These are phyloP conservation scores for Blastobotrys capitulatus DNA, from an alignment of 1,139 yeast genomes.

Conservation along the genomic window DNA sequence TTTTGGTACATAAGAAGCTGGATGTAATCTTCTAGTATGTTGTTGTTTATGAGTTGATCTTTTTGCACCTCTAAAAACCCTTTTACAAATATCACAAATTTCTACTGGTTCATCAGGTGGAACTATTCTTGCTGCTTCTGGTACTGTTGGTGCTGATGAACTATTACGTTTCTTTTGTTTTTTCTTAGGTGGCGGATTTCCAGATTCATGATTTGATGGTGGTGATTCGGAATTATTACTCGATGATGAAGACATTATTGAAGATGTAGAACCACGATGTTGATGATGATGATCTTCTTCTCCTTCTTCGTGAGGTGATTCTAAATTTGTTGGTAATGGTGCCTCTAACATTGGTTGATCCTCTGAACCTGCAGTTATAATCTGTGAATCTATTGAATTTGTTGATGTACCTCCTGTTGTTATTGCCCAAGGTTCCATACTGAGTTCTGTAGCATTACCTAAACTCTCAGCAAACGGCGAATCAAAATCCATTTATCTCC, in stretches of 20 bases:
- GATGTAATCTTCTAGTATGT: conserved; percentile 42
- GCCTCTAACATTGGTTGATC: conserved; percentile 16
- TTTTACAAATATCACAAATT: conserved; percentile 39
- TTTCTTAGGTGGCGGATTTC: background rate
- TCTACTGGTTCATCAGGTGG: conserved; percentile 21
- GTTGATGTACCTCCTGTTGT: conserved; percentile 12
- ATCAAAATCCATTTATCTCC: conserved; percentile 7
- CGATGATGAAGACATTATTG: background rate
- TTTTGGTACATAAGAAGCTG: conserved; percentile 40
- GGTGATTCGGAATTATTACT: background rate
- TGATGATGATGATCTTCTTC: too few relatives aligned
- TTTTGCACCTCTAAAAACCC: conserved; percentile 42
- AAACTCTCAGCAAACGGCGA: conserved; percentile 9
- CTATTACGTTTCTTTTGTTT: background rate
- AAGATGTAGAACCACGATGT: too few relatives aligned
- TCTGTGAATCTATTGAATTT: background rate
- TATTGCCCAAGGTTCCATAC: conserved; percentile 12
- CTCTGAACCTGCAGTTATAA: background rate
- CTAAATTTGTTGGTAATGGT: background rate
- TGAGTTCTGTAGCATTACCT: background rate
- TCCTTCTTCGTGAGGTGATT: background rate
- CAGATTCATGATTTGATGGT: background rate
- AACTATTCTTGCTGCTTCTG: conserved; percentile 5
- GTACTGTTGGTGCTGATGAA: conserved; percentile 2
- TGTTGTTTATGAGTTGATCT: conserved; percentile 44